Percentiles rank a stretch among this genome's conserved stretches.
phyloP scores from a whole-genome alignment of 1,284 basidiomycete species.

The Earliella scabrosa region DNA sequence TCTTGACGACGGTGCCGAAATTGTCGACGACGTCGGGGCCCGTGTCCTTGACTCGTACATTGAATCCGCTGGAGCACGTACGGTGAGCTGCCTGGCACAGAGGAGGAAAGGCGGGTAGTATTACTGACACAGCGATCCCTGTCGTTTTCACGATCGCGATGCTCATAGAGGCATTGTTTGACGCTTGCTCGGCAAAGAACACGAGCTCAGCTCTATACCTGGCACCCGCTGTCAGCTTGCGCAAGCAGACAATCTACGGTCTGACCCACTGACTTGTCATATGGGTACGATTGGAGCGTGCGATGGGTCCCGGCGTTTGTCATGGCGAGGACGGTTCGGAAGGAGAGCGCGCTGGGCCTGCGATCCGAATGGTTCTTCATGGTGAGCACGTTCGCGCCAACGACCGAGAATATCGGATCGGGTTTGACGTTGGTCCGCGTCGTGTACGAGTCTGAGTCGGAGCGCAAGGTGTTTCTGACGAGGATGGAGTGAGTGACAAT shows the following conservation, averaged over 20 bases:
- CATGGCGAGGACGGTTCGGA: conserved; percentile 27
- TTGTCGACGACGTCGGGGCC: conserved; percentile 9
- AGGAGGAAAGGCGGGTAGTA: too few species aligned
- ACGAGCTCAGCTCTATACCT: conserved; percentile 10
- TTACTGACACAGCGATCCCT: conserved; percentile 24
- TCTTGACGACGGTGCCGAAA: conserved; percentile 22
- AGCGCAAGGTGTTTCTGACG: conserved; percentile 20
- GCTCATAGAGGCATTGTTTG: conserved; percentile 18
- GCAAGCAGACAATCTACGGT: too few species aligned
- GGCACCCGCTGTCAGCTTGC: too few species aligned
- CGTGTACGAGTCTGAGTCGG: not conserved
- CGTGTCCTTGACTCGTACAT: conserved; percentile 20
- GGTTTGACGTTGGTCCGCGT: conserved; percentile 24
- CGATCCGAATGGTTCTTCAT: conserved; percentile 18
- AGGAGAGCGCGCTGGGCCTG: conserved; percentile 21
- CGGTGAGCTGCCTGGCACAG: too few species aligned
- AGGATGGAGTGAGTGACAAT: not conserved
- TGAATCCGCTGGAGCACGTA: conserved; percentile 23
- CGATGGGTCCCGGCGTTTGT: conserved; percentile 21
- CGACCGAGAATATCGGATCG: conserved; percentile 22
- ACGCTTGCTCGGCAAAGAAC: conserved; percentile 19
- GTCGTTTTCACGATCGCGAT: conserved; percentile 17
- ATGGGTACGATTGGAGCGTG: conserved; percentile 28
- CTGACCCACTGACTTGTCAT: conserved; percentile 27
- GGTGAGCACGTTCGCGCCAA: conserved; percentile 17